Conservation (phyloP, 805 yeast genomes). For the Wickerhamomyces ciferrii region DNA sequence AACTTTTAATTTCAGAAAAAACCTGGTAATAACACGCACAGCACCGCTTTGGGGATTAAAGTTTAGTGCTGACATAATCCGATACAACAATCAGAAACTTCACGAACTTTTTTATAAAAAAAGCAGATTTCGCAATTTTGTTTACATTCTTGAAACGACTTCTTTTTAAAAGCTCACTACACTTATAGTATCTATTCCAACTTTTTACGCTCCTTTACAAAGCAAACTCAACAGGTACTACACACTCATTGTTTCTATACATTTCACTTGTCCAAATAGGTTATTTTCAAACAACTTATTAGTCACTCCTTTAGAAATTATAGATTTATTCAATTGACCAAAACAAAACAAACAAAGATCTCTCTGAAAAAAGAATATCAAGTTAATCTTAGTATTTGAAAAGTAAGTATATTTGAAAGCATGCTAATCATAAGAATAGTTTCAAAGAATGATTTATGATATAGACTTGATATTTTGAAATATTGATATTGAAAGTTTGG, state of each 20-base stretch:
- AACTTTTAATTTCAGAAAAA: too few relatives aligned
- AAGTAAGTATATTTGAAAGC: neutral
- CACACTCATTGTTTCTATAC: neutral
- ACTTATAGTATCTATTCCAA: slow-evolving; percentile 13
- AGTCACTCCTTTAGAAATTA: neutral
- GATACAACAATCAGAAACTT: neutral
- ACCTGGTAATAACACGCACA: neutral
- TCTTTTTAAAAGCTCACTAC: neutral
- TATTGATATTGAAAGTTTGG: neutral
- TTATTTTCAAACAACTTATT: neutral
- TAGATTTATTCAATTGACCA: neutral
- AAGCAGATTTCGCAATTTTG: neutral
- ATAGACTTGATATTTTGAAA: too few relatives aligned
- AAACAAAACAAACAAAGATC: neutral
- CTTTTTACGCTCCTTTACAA: slow-evolving; percentile 25
- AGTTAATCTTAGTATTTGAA: neutral
- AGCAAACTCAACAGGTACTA: neutral
- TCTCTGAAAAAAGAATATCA: too few relatives aligned
- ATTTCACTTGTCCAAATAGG: neutral
- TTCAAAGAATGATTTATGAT: too few relatives aligned
- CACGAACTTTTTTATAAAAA: too few relatives aligned
- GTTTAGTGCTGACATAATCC: neutral
- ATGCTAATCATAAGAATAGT: too few relatives aligned
- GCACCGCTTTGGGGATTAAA: neutral
- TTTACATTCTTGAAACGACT: neutral